These are phyloP conservation scores for Pythium oligandrum DNA, from an alignment of 352 stramenopile species.

Conservation along the genomic window DNA sequence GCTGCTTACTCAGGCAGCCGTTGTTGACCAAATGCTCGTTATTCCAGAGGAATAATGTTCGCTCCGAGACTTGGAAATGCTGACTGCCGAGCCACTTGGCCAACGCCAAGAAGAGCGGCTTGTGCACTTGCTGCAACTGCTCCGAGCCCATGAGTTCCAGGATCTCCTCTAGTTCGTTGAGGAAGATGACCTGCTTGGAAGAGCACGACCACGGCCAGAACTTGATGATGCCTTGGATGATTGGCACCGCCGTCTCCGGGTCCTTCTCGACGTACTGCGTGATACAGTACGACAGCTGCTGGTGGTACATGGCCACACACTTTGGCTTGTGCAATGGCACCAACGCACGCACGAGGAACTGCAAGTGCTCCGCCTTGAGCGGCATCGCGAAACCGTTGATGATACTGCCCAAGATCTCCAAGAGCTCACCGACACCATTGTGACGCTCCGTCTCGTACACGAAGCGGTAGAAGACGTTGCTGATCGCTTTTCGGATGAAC, in stretches of 20 bases:
- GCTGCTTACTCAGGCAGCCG: conserved; percentile 90
- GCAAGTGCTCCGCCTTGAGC: conserved; percentile 96
- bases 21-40: conserved; percentile 96
- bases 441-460: conserved; percentile 96
- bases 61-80: conserved; percentile 96
- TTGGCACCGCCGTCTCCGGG: conserved; percentile 91
- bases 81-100: conserved; percentile 88
- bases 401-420: conserved; percentile 99
- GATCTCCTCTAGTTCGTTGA: conserved; percentile 99
- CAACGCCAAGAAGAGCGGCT: conserved; percentile 73
- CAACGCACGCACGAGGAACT: conserved; percentile 91
- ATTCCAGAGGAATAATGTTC: conserved; percentile 98
- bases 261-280: conserved; percentile 99
- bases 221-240: conserved; percentile 92
- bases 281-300: conserved; percentile 99
- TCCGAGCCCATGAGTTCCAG: conserved; percentile 92
- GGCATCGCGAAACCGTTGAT: conserved; percentile 99
- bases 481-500: conserved; percentile 97
- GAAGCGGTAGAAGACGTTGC: conserved; percentile 98
- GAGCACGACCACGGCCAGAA: conserved; percentile 93
- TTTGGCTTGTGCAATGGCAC: conserved; percentile 97
- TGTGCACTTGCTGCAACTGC: conserved; percentile 70
- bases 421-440: conserved; percentile 95
- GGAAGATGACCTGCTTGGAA: conserved; percentile 91
- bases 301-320: conserved; percentile 94